phyloP scores from a whole-genome alignment of 106 monocot species.

The Dioscorea dumetorum region DNA sequence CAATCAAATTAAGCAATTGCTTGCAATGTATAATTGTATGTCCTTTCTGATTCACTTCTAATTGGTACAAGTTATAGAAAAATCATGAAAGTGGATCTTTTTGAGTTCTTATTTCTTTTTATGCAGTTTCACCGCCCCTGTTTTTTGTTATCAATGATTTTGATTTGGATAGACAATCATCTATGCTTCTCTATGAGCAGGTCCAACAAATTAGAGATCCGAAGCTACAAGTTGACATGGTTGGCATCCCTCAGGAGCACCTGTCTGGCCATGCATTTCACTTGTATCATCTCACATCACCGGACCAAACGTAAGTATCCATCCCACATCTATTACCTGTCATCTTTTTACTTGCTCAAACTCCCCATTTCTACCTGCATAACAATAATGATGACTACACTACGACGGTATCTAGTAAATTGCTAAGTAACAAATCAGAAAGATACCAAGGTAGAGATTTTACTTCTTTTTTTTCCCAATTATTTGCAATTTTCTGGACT shows the following conservation, averaged over 20 bases:
- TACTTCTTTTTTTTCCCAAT: background rate
- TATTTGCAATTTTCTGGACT: background rate
- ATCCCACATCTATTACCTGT: background rate
- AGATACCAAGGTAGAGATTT: too few species aligned
- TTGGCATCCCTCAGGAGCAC: constrained; percentile 89
- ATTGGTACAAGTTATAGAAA: background rate
- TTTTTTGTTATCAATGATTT: background rate
- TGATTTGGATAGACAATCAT: too few species aligned
- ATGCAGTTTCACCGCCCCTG: background rate
- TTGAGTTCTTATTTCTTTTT: background rate
- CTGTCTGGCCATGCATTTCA: constrained; percentile 89
- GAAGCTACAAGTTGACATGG: constrained; percentile 60
- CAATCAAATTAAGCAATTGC: too few species aligned
- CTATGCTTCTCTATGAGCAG: constrained; percentile 18
- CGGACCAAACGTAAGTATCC: constrained; percentile 70
- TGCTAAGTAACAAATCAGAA: too few species aligned
- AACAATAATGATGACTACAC: too few species aligned
- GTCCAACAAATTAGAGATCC: constrained; percentile 81
- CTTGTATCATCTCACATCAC: constrained; percentile 88
- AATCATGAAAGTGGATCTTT: background rate
- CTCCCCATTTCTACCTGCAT: too few species aligned
- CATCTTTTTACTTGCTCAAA: too few species aligned
- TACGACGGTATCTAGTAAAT: too few species aligned
- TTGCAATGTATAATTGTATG: too few species aligned
- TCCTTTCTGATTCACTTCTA: background rate